Base-by-base conservation (phyloP, 768 basidiomycete genomes). In the Wakefieldia striispora region DNA sequence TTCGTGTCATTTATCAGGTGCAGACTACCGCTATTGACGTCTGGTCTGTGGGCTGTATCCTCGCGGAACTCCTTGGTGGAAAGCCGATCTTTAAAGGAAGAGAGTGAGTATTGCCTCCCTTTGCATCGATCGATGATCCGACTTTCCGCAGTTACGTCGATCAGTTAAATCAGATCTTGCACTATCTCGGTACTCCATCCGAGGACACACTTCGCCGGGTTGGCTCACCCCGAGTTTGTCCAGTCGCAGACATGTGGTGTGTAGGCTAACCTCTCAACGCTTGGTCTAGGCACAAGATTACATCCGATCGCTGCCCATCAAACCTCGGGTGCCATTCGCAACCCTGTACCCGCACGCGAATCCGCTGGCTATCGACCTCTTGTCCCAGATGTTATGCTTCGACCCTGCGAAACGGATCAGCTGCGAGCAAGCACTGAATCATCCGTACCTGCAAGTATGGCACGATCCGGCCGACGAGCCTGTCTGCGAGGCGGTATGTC, bases 391-490 rank as follows among this genome's bases (percentile, higher is more conserved):
- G 77, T 77, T 99, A 40, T 87, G 89, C 69, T 99, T 98, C 65
- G 97, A 99, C 65, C 97, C 97, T 34, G 88, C 92, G 16, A 92
- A 92, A 72, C 86, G 95, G 47, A 95, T 97, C 68, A 91, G 90
- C 51, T 97, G 95, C 68, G 92, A 97, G 62, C 85, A 97, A 64
- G 97, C 97, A 2, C 75, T 99, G 43, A 86, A 88, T 45, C 97
- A 99, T 65, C 93, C 95, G 2, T 99, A 98, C 72, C 73, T 91
- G 53, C 82, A 88, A 52, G 97, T 97, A 11, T 99, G 97, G 97
- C 95, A 97, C 64, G 97, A 98, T 67, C 94, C 94, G 17, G 83
- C 89, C 10, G 95, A 98, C 65, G 95, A 97, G 68, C 95, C 95
- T 0, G 59, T 80, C 33, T 97, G 93, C 67, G 83, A 90, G 33